Percentiles rank a stretch among this genome's conserved stretches.
These are phyloP conservation scores for Adenanthera pavonina DNA, from an alignment of 306 rosid genomes.

Conservation along the genomic window DNA sequence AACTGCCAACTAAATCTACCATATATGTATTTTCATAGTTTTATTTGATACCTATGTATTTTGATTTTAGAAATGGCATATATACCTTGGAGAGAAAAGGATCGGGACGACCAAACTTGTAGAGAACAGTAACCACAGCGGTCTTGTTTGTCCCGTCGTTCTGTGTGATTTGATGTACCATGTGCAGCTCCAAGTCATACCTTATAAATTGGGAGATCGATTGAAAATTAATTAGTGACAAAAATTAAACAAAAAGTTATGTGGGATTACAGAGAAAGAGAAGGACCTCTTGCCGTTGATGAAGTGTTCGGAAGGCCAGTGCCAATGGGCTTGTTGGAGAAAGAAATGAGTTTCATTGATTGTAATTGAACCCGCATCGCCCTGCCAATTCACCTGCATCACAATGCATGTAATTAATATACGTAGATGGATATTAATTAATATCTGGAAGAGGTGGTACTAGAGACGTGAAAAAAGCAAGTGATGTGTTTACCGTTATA, in stretches of 20 bases:
- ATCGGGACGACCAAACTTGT: conserved; percentile 61
- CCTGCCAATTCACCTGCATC: conserved; percentile 53
- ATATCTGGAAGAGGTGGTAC: neutral
- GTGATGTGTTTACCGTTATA: conserved; percentile 45
- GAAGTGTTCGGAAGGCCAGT: conserved; percentile 78
- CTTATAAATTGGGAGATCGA: conserved; percentile 30
- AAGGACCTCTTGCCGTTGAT: conserved; percentile 60
- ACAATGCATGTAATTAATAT: neutral
- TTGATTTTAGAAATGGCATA: neutral
- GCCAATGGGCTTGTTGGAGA: conserved; percentile 74
- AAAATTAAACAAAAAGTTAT: neutral
- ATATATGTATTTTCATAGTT: neutral
- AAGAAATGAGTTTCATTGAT: conserved; percentile 56
- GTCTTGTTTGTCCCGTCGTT: conserved; percentile 47
- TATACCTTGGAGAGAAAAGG: conserved; percentile 58
- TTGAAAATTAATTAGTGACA: neutral
- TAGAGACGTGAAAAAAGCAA: neutral
- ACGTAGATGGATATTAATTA: neutral
- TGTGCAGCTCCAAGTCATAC: conserved; percentile 73
- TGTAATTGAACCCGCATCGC: conserved; percentile 53
- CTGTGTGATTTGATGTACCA: conserved; percentile 59
- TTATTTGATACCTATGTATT: neutral
- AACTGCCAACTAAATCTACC: neutral
- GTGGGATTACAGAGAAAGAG: neutral
- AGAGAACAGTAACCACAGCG: conserved; percentile 61